Evolutionary conservation across 1,284 basidiomycete species (phyloP).

Genomic region (Blastosporella zonata): DNA sequence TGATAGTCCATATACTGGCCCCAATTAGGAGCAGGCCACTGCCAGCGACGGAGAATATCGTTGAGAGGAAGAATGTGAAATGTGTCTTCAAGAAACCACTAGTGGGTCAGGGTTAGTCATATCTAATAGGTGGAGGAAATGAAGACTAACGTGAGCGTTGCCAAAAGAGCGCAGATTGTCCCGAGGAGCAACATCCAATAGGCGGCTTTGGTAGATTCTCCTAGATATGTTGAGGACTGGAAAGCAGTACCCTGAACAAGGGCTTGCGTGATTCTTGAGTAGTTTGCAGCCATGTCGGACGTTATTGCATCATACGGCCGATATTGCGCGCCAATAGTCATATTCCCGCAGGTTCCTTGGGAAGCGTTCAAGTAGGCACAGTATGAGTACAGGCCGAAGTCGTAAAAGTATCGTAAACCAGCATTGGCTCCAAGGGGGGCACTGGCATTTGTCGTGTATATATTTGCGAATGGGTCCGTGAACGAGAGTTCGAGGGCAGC

Average conservation of each 20-base stretch:
- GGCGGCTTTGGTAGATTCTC: conserved; percentile 60
- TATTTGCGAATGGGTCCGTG: conserved; percentile 54
- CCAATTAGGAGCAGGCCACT: conserved; percentile 65
- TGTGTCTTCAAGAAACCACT: conserved; percentile 69
- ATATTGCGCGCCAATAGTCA: conserved; percentile 55
- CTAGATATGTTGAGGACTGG: conserved; percentile 59
- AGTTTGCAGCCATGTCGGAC: conserved; percentile 64
- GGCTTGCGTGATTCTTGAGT: conserved; percentile 51
- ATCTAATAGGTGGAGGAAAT: conserved; percentile 7
- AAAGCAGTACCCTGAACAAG: conserved; percentile 56
- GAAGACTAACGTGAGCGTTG: conserved; percentile 54
- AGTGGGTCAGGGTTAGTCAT: conserved; percentile 17
- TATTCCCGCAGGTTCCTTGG: conserved; percentile 63
- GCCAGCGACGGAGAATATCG: conserved; percentile 57
- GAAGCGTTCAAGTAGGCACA: conserved; percentile 65
- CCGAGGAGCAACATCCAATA: conserved; percentile 76
- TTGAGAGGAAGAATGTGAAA: conserved; percentile 65
- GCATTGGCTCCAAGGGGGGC: conserved; percentile 52
- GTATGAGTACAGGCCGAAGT: conserved; percentile 75
- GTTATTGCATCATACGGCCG: conserved; percentile 59
- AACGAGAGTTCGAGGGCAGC: conserved; percentile 48
- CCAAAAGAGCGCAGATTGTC: conserved; percentile 61
- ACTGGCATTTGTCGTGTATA: conserved; percentile 69
- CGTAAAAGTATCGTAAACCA: conserved; percentile 69
- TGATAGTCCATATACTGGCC: conserved; percentile 72